Conservation (phyloP, 495 filamentous ascomycete genomes). For the Lindgomyces ingoldianus region DNA sequence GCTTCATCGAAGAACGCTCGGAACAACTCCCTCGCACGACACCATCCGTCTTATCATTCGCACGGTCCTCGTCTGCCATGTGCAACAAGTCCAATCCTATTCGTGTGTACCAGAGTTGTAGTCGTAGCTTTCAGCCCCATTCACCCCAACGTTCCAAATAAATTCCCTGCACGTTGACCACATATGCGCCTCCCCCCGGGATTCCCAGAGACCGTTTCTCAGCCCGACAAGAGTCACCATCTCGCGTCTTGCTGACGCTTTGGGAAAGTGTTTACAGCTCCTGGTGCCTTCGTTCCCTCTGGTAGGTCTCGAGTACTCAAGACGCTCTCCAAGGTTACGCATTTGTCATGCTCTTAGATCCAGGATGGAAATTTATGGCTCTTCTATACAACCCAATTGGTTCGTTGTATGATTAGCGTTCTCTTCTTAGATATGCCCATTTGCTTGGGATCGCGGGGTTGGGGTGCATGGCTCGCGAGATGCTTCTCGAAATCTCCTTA, state of each 20-base stretch:
- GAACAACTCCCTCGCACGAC: neutral
- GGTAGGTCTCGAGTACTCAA: neutral
- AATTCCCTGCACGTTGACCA: neutral
- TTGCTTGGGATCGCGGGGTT: neutral
- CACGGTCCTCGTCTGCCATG: neutral
- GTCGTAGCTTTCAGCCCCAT: neutral
- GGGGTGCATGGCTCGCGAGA: neutral
- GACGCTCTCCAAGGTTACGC: neutral
- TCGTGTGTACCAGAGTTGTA: neutral
- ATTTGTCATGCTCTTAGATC: neutral
- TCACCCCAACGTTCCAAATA: neutral
- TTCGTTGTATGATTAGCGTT: neutral
- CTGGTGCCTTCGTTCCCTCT: neutral
- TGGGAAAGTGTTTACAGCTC: neutral
- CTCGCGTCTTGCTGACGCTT: constrained; percentile 1
- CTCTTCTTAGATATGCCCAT: neutral
- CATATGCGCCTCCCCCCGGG: neutral
- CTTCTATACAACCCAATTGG: neutral
- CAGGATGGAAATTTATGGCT: neutral
- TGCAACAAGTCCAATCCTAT: neutral
- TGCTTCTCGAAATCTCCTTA: neutral
- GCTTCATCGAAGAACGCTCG: neutral
- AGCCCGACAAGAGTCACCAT: neutral
- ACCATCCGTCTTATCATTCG: neutral
- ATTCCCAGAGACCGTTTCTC: neutral